Base-by-base conservation (phyloP, 75 land plant genomes). In the Cryptomeria japonica region DNA sequence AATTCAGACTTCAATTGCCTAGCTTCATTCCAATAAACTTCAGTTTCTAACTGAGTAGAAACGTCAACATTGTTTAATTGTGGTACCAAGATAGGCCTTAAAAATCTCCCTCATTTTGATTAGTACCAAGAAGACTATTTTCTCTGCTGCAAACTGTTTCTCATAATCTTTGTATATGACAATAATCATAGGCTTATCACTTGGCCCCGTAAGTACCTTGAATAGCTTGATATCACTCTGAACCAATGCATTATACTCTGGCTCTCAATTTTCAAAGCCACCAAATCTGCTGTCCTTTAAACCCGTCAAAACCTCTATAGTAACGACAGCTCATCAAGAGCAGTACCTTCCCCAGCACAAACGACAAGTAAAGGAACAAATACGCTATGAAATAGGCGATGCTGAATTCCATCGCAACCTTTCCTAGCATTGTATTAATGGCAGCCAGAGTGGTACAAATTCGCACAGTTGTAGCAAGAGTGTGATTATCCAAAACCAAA, bases 311-410 rank as follows among this genome's bases (percentile, higher is more conserved):
- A n/a, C n/a, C n/a, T n/a, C n/a, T n/a, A 41, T 41, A 41, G 42
- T 41, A 41, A 41, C 42, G 42, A 3, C 42, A 41, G 42, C 42
- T 41, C 42, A 3, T 3, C 42, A 41, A 94, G 94, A 97, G 96
- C 88, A 93, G 92, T 47, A 91, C 86, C 42, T 96, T 95, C 12
- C 88, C 76, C 0, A 95, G 93, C 78, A 85, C 84, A 78, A 91
- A 92, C 44, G 92, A 32, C 18, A 91, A 11, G 87, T 96, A 96
- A 86, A 95, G 94, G 34, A 94, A 77, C 32, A 95, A 91, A 79
- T 94, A 96, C 36, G 89, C 92, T 3, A 89, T 8, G 91, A 96
- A 96, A 87, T 97, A 97, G 15, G 97, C 95, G 70, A 94, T 90
- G 86, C 96, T 95, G 87, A 88, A 94, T 28, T 97, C 99, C 82